Conservation (phyloP, 495 filamentous ascomycete species). For the Hyaloscypha variabilis region DNA sequence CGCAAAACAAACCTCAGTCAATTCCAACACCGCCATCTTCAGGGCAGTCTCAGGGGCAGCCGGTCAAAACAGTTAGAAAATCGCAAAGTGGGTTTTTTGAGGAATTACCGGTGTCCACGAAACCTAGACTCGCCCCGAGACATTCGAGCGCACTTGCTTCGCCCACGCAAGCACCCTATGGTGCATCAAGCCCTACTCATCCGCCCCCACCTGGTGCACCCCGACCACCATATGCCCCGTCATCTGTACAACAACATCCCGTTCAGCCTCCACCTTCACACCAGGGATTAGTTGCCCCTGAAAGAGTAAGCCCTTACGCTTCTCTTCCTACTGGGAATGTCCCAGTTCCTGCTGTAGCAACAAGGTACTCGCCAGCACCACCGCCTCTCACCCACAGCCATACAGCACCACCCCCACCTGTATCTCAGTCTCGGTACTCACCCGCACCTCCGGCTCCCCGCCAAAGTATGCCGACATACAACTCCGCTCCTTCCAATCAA, state of each 20-base stretch:
- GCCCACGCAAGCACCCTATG: conserved; percentile 29
- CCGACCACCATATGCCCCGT: conserved; percentile 26
- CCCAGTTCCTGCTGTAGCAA: conserved; percentile 45
- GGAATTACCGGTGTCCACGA: conserved; percentile 73
- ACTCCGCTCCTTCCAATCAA: conserved; percentile 39
- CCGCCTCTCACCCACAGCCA: conserved; percentile 41
- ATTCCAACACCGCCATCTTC: conserved; percentile 20
- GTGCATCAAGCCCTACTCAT: conserved; percentile 32
- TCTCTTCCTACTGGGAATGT: conserved; percentile 31
- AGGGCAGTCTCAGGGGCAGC: conserved; percentile 9
- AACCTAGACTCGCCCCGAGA: conserved; percentile 55
- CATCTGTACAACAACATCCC: conserved; percentile 34
- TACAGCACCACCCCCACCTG: conserved; percentile 32
- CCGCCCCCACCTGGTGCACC: conserved; percentile 20
- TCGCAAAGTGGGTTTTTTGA: conserved; percentile 73
- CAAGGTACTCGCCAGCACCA: conserved; percentile 66
- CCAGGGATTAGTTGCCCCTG: conserved; percentile 51
- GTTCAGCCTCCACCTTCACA: conserved; percentile 35
- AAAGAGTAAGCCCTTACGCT: conserved; percentile 67
- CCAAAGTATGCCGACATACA: conserved; percentile 41
- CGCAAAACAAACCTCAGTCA: conserved; percentile 25
- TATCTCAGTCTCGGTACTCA: conserved; percentile 49
- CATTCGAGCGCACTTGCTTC: conserved; percentile 51
- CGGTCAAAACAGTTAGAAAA: conserved; percentile 36
- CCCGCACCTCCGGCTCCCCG: conserved; percentile 48